Percentiles rank a stretch among this genome's conserved stretches.
phyloP scores from a whole-genome alignment of 192 early-diverging fungal species.

The Dispira parvispora region DNA sequence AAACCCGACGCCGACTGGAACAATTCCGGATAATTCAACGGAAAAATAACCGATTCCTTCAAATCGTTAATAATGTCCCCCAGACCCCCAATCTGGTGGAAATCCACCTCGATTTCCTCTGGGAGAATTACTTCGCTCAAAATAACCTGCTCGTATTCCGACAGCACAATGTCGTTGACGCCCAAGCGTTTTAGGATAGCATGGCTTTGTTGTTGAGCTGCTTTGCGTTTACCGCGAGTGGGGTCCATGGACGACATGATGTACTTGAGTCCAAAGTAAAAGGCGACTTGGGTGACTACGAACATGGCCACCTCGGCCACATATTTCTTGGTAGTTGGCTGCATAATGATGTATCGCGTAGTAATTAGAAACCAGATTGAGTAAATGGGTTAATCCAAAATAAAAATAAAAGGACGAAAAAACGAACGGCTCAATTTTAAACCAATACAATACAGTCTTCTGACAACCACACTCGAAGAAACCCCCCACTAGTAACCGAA shows the following conservation, averaged over 20 bases:
- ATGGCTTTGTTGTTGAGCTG: conserved; percentile 58
- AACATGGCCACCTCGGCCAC: conserved; percentile 32
- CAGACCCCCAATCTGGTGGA: conserved; percentile 83
- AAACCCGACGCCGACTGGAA: conserved; percentile 73
- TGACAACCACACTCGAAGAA: too few relatives aligned
- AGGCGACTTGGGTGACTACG: conserved; percentile 73
- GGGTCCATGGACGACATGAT: conserved; percentile 61
- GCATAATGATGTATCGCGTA: too few relatives aligned
- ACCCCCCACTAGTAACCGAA: too few relatives aligned
- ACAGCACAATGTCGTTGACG: conserved; percentile 60
- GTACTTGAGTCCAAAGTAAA: conserved; percentile 77
- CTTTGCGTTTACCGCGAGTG: conserved; percentile 44
- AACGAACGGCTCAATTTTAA: too few relatives aligned
- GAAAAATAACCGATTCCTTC: conserved; percentile 92
- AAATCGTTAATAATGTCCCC: conserved; percentile 82
- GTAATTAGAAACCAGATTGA: too few relatives aligned
- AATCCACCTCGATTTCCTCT: conserved; percentile 74
- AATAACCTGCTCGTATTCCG: conserved; percentile 88
- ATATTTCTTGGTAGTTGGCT: too few relatives aligned
- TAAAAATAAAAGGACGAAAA: too few relatives aligned
- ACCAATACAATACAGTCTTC: too few relatives aligned
- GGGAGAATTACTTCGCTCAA: conserved; percentile 84
- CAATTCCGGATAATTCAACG: conserved; percentile 80
- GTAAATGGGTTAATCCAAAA: too few relatives aligned
- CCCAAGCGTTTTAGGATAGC: conserved; percentile 50